Evolutionary conservation across 495 filamentous ascomycete genomes (phyloP), one percentile per base, ranked within the genome.

Genomic region (Pseudevernia furfuracea): DNA sequence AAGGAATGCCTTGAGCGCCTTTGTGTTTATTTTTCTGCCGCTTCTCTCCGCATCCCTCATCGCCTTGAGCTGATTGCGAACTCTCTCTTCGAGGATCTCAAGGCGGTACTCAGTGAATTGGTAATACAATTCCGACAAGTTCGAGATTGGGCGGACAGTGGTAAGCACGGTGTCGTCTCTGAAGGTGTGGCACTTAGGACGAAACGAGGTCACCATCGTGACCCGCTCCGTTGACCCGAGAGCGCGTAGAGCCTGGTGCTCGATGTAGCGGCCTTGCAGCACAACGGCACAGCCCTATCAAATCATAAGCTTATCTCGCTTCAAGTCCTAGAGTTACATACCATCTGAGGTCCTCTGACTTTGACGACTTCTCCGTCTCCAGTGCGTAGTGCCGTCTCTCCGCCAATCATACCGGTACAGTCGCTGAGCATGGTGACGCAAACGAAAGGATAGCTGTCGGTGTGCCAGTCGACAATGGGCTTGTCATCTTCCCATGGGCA

Each of bases 351-450:
- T 32, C 86, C 84, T 59, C 87, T 80, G 53, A 90, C 83, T 74
- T 88, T 89, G 70, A 86, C 75, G 37, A 89, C 77, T 25, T 85
- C 82, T 3, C 85, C 85, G 36, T 72, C 78, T 4, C 80, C 85
- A 6, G 81, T 88, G 58, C 79, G 77, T 38, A 89, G 74, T 14
- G 84, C 87, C 23, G 87, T 90, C 73, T 90, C 88, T 10, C 88
- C 88, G 43, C 87, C 87, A 38, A 87, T 75, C 87, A 90, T 91
- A 36, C 78, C 76, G 2, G 78, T 82, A 55, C 84, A 85, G 69
- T 91, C 87, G 62, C 85, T 88, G 59, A 90, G 81, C 88, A 90
- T 90, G 19, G 85, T 79, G 46, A 91, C 87, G 68, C 88, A 90
- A 28, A 91, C 88, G 66, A 89, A 90, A 1, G 87, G 88, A 69